These are phyloP conservation scores for Knoxia roxburghii DNA, from an alignment of 257 asterid species.

Conservation along the genomic window DNA sequence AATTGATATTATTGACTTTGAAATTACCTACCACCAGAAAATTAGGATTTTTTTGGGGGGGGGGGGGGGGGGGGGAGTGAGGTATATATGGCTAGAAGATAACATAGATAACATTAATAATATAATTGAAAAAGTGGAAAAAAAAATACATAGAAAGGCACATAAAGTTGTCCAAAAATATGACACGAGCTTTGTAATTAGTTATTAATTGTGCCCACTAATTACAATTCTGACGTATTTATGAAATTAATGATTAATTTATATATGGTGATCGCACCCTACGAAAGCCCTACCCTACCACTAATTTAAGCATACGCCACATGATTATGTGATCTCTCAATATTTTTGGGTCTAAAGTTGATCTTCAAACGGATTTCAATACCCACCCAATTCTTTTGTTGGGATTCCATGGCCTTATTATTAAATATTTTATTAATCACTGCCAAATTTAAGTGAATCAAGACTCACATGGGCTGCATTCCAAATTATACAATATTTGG, in stretches of 20 bases:
- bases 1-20: no score
- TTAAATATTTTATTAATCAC: neutral
- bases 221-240: conserved; percentile 17
- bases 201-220: conserved; percentile 22
- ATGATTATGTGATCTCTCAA: conserved; percentile 20
- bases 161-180: conserved; percentile 11
- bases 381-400: conserved; percentile 11
- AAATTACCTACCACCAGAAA: no score
- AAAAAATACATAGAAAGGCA: neutral
- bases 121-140: neutral
- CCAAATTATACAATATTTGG: neutral
- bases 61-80: no score
- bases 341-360: conserved; percentile 14
- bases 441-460: neutral
- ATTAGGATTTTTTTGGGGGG: no score
- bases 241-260: conserved; percentile 3
- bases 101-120: conserved; percentile 44
- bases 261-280: conserved; percentile 9
- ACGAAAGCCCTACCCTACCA: conserved; percentile 21
- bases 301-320: conserved; percentile 13
- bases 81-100: no score
- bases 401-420: conserved; percentile 8
- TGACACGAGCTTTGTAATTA: conserved; percentile 2
- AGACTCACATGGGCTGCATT: conserved; percentile 10
- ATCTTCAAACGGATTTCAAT: conserved; percentile 22